A percentile compares a stretch with the other conserved stretches of the same genome.
phyloP scores from a whole-genome alignment of 768 basidiomycete genomes.

The Rhodotorula sphaerocarpa region DNA sequence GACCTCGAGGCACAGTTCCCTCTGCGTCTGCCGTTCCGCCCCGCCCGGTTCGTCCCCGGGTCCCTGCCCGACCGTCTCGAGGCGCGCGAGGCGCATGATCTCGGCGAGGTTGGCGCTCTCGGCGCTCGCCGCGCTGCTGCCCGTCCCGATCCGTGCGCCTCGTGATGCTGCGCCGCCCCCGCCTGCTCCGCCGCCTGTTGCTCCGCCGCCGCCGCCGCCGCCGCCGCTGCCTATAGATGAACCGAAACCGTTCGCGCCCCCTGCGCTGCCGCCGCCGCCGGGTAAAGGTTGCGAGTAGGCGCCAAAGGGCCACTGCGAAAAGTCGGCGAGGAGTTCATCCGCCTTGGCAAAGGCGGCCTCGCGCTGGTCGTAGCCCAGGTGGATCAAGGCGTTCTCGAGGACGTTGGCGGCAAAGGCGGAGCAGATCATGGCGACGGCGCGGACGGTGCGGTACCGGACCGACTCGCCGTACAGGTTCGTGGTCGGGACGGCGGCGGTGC shows the following conservation, averaged over 20 bases:
- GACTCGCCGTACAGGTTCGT: constrained; percentile 54
- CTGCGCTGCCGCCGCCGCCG: not conserved
- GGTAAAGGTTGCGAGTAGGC: constrained; percentile 3
- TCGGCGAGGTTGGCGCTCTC: constrained; percentile 47
- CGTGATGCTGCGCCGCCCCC: not conserved
- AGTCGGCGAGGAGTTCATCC: constrained; percentile 89
- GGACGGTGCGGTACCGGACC: constrained; percentile 66
- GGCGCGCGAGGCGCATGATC: constrained; percentile 45
- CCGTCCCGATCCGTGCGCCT: constrained; percentile 19
- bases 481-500: constrained; percentile 60
- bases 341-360: constrained; percentile 88
- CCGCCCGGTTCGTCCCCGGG: constrained; percentile 15
- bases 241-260: too few relatives aligned
- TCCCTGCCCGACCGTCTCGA: constrained; percentile 40
- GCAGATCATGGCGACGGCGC: constrained; percentile 78
- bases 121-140: constrained; percentile 39
- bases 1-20: constrained; percentile 78
- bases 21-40: constrained; percentile 41
- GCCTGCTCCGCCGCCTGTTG: not conserved
- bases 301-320: constrained; percentile 80
- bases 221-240: too few relatives aligned
- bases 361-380: constrained; percentile 82
- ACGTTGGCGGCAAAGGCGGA: constrained; percentile 92
- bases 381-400: constrained; percentile 82
- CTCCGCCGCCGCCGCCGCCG: not conserved